A percentile compares a stretch with the other conserved stretches of the same genome.
Evolutionary conservation across 352 stramenopile species (phyloP).

Genomic region (Phytophthora hibernalis): DNA sequence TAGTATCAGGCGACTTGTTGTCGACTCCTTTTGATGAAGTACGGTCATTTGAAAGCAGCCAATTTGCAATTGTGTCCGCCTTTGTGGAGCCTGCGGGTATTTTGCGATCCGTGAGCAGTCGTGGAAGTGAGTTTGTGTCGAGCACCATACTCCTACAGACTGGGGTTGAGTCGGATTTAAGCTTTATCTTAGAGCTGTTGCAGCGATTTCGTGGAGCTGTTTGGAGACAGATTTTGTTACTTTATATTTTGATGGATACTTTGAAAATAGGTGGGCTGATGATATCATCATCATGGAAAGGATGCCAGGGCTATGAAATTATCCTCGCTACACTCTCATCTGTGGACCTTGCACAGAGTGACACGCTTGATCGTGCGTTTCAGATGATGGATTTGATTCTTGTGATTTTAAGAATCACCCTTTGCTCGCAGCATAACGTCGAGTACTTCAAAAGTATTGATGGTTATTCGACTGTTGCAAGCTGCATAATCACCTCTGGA

Average conservation of each 20-base stretch:
- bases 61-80: constrained; percentile 43
- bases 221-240: constrained; percentile 47
- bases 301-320: constrained; percentile 66
- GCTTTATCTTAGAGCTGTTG: constrained; percentile 57
- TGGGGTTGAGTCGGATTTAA: constrained; percentile 70
- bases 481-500: constrained; percentile 61
- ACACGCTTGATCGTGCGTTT: constrained; percentile 33
- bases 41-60: constrained; percentile 14
- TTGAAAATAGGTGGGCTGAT: constrained; percentile 42
- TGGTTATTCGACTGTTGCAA: constrained; percentile 60
- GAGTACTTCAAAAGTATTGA: constrained; percentile 53
- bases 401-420: constrained; percentile 51
- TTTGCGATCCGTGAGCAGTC: constrained; percentile 7
- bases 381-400: constrained; percentile 63
- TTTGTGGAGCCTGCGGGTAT: constrained; percentile 49
- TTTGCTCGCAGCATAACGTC: constrained; percentile 45
- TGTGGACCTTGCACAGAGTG: constrained; percentile 40
- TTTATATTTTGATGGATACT: constrained; percentile 58
- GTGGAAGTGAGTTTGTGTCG: constrained; percentile 5
- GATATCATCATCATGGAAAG: constrained; percentile 54
- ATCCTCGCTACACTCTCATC: constrained; percentile 69
- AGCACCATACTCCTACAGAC: constrained; percentile 41
- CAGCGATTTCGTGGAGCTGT: constrained; percentile 44
- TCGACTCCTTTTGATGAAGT: constrained; percentile 29
- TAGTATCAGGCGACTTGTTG: constrained; percentile 43